A percentile compares a stretch with the other conserved stretches of the same genome.
phyloP scores from a whole-genome alignment of 225 moss, liverwort and hornwort species.

The Ulota crispa region DNA sequence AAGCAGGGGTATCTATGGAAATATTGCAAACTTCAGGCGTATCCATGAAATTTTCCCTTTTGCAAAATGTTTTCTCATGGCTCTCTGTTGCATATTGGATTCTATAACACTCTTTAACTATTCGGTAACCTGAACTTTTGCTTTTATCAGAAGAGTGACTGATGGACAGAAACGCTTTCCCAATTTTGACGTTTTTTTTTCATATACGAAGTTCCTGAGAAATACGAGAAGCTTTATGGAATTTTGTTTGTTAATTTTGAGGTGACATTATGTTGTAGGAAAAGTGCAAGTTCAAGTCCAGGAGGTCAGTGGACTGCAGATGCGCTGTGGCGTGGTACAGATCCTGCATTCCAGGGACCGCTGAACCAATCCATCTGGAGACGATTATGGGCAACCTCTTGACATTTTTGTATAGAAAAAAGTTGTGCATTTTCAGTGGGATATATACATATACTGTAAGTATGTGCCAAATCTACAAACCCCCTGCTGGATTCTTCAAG shows the following conservation, averaged over 20 bases:
- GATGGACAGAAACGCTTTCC: not conserved
- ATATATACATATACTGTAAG: constrained; percentile 14
- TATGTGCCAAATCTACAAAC: constrained; percentile 16
- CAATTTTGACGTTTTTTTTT: not conserved
- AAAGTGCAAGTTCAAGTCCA: constrained; percentile 34
- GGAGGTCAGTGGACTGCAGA: constrained; percentile 50
- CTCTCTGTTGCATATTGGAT: not conserved
- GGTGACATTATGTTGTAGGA: constrained; percentile 30
- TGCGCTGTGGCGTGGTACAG: constrained; percentile 54
- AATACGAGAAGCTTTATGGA: not conserved
- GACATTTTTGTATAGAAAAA: constrained; percentile 32
- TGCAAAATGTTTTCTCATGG: not conserved
- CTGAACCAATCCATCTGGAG: constrained; percentile 60
- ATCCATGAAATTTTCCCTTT: no score
- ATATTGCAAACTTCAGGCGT: no score
- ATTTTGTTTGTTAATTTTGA: not conserved
- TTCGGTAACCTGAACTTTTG: not conserved
- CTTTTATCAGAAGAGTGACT: not conserved
- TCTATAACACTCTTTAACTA: not conserved
- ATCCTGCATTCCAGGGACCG: constrained; percentile 44
- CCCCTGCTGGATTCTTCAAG: not conserved
- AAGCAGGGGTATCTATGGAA: no score
- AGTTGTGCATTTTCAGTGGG: constrained; percentile 20
- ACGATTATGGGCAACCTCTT: constrained; percentile 55
- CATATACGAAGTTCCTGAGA: not conserved